Percentiles rank a stretch among this genome's conserved stretches.
These are phyloP conservation scores for Cochlearia excelsa DNA, from an alignment of 345 rosid genomes.

Conservation along the genomic window DNA sequence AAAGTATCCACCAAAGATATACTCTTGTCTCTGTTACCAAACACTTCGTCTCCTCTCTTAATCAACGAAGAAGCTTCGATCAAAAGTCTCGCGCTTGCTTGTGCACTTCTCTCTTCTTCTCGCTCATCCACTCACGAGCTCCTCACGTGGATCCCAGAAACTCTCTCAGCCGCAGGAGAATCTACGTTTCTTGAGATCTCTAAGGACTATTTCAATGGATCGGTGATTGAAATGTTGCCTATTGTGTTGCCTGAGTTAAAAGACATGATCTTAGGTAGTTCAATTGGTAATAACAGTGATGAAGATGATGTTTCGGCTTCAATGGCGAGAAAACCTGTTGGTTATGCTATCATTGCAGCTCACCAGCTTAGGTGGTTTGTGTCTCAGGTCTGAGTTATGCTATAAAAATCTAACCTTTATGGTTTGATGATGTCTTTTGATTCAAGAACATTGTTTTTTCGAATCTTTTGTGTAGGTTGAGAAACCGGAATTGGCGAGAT, in stretches of 20 bases:
- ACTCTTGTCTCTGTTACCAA: conserved; percentile 53
- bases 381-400: conserved; percentile 49
- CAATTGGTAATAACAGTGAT: conserved; percentile 51
- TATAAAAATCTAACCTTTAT: conserved; percentile 7
- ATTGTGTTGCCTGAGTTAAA: conserved; percentile 56
- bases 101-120: conserved; percentile 62
- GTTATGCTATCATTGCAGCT: conserved; percentile 60
- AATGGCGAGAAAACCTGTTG: conserved; percentile 68
- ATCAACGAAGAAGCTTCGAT: conserved; percentile 33
- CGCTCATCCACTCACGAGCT: conserved; percentile 50
- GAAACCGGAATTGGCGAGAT: conserved; percentile 50
- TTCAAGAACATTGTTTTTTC: conserved; percentile 5
- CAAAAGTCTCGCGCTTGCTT: conserved; percentile 57
- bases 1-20: conserved; percentile 46
- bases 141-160: conserved; percentile 67
- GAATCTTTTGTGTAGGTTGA: conserved; percentile 43
- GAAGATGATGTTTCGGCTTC: conserved; percentile 54
- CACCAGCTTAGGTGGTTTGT: conserved; percentile 85
- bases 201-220: conserved; percentile 27
- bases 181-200: conserved; percentile 47
- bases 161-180: conserved; percentile 35
- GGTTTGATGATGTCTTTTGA: conserved; percentile 1
- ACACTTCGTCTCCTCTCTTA: conserved; percentile 18
- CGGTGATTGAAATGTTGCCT: conserved; percentile 51
- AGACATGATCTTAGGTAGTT: conserved; percentile 60